A percentile compares a stretch with the other conserved stretches of the same genome.
These are phyloP conservation scores for Termitomyces bulborhizus DNA, from an alignment of 768 basidiomycete species.

Conservation along the genomic window DNA sequence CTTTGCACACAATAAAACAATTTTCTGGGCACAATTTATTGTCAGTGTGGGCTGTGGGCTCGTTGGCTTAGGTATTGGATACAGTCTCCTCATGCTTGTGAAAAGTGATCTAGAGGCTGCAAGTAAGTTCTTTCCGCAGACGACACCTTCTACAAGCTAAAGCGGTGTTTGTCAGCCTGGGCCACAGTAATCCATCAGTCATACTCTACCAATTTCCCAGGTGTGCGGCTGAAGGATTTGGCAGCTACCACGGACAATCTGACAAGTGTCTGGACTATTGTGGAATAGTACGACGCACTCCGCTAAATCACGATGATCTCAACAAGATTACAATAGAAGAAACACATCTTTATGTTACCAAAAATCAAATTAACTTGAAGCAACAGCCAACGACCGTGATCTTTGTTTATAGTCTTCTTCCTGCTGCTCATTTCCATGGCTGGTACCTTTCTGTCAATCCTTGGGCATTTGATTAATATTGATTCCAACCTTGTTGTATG, in stretches of 20 bases:
- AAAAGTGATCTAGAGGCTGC: too few relatives aligned
- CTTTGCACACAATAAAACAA: too few relatives aligned
- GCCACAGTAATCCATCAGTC: constrained; percentile 38
- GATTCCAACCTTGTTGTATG: constrained; percentile 22
- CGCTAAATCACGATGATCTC: constrained; percentile 24
- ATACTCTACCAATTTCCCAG: constrained; percentile 20
- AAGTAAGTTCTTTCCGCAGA: too few relatives aligned
- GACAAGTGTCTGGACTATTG: constrained; percentile 23
- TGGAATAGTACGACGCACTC: constrained; percentile 27
- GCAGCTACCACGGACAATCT: constrained; percentile 25
- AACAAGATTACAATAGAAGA: constrained; percentile 31
- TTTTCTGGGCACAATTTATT: too few relatives aligned
- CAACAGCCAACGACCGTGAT: constrained; percentile 29
- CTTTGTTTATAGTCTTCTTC: constrained; percentile 29
- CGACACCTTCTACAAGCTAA: too few relatives aligned
- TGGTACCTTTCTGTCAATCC: constrained; percentile 25
- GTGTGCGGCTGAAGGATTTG: constrained; percentile 30
- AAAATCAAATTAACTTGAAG: not conserved
- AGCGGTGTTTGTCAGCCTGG: too few relatives aligned
- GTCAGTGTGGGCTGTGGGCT: too few relatives aligned
- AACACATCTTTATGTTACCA: not conserved
- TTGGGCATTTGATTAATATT: constrained; percentile 32
- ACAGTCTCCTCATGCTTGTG: too few relatives aligned
- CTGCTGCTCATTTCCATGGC: constrained; percentile 23
- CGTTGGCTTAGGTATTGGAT: too few relatives aligned